phyloP scores from a whole-genome alignment of 106 monocot species.

The Posidonia australis region DNA sequence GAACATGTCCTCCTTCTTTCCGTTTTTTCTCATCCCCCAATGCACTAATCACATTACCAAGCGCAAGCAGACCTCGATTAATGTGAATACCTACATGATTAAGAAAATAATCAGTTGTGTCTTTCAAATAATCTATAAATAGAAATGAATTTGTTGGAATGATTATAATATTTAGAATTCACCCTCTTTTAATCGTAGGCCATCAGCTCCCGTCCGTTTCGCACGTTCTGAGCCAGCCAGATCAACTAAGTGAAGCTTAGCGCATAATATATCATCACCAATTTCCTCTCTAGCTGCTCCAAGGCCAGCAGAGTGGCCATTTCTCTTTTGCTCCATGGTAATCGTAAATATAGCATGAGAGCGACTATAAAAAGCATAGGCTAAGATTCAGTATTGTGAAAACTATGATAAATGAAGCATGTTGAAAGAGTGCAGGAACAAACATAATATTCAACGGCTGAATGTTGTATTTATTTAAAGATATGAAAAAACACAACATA shows the following conservation, averaged over 20 bases:
- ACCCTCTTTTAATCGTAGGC: conserved; percentile 93
- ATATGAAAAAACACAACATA: no score
- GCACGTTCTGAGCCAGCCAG: conserved; percentile 99
- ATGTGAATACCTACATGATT: conserved; percentile 74
- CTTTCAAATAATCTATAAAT: neutral
- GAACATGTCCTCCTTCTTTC: conserved; percentile 93
- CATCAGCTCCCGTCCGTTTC: conserved; percentile 94
- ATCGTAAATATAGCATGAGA: conserved; percentile 99
- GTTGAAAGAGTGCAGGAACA: neutral
- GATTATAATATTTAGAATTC: neutral
- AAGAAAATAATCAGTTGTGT: neutral
- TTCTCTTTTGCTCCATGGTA: conserved; percentile 74
- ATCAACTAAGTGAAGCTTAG: conserved; percentile 96
- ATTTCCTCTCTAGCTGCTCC: conserved; percentile 25
- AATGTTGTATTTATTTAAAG: neutral
- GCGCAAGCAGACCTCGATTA: conserved; percentile 76
- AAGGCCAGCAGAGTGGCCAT: conserved; percentile 1
- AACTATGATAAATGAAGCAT: neutral
- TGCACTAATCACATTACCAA: conserved; percentile 99
- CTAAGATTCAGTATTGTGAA: neutral
- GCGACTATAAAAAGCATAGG: conserved; percentile 38
- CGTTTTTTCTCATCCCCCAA: conserved; percentile 91
- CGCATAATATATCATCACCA: conserved; percentile 60
- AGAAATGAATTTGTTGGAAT: neutral
- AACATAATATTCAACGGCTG: neutral